Evolutionary conservation across 2,329 filamentous ascomycete species (phyloP).

Genomic region (Plenodomus lindquistii): DNA sequence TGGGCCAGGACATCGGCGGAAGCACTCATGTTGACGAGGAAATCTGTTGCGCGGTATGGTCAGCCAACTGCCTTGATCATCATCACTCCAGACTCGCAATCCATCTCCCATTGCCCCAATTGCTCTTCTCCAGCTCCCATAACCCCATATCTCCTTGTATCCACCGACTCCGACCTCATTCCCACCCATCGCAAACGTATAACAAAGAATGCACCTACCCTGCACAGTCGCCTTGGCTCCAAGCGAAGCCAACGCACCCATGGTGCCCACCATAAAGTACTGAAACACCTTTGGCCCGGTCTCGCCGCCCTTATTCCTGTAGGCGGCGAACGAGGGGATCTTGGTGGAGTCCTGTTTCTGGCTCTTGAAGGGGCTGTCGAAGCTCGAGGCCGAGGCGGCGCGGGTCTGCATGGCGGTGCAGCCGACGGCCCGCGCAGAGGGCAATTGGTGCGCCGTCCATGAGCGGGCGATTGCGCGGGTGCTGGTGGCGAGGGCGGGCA

Average conservation of each 20-base stretch:
- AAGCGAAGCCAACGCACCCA: slow-evolving; percentile 88
- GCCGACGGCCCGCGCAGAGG: slow-evolving; percentile 51
- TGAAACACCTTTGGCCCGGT: slow-evolving; percentile 83
- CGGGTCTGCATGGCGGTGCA: slow-evolving; percentile 51
- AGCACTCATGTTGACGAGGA: slow-evolving; percentile 99
- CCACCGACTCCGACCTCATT: slow-evolving; percentile 8
- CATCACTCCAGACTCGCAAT: slow-evolving; percentile 28
- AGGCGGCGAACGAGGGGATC: slow-evolving; percentile 89
- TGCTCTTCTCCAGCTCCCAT: slow-evolving; percentile 16
- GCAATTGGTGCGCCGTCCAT: slow-evolving; percentile 52
- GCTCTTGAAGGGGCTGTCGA: slow-evolving; percentile 61
- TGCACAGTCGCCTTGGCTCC: slow-evolving; percentile 98
- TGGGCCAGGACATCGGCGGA: slow-evolving; percentile 98
- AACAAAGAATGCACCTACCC: slow-evolving; percentile 65
- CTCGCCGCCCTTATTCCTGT: slow-evolving; percentile 71
- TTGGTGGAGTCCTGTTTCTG: slow-evolving; percentile 57
- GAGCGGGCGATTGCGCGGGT: slow-evolving; percentile 52
- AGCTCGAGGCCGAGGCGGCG: slow-evolving; percentile 49
- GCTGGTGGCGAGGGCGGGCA: slow-evolving; percentile 55
- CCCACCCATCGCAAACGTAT: slow-evolving; percentile 8
- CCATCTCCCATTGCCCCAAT: slow-evolving; percentile 41
- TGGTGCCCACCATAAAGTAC: slow-evolving; percentile 98
- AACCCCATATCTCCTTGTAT: background rate
- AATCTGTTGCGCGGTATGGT: slow-evolving; percentile 66
- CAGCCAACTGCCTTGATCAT: slow-evolving; percentile 30